Conservation (phyloP, 768 basidiomycete genomes). For the Phaffia australis region DNA sequence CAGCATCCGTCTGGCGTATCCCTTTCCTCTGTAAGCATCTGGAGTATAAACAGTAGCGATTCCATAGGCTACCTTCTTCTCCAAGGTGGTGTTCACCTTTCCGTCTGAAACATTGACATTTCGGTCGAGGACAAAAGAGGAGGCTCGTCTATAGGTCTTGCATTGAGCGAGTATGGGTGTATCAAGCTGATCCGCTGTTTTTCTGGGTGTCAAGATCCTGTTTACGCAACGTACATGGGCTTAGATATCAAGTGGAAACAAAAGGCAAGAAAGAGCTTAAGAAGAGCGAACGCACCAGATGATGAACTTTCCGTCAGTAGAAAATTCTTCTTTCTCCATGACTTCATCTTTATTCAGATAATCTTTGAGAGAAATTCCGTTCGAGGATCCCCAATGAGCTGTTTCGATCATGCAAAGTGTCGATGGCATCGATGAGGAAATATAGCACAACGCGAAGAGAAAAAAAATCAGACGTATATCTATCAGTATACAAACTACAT, state of each 20-base stretch:
- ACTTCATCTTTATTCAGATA: constrained; percentile 13
- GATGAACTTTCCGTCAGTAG: not conserved
- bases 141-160: constrained; percentile 20
- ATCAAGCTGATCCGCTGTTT: not conserved
- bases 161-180: constrained; percentile 15
- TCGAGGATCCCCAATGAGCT: constrained; percentile 16
- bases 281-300: constrained; percentile 3
- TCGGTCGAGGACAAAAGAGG: not conserved
- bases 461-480: too few relatives aligned
- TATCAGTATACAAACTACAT: too few relatives aligned
- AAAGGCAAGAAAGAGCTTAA: too few relatives aligned
- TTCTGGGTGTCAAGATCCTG: constrained; percentile 17
- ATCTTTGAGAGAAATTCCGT: constrained; percentile 3
- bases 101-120: too few relatives aligned
- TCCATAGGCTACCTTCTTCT: not conserved
- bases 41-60: constrained; percentile 20
- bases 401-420: not conserved
- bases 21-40: not conserved
- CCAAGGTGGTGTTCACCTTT: not conserved
- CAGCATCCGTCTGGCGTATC: constrained; percentile 14
- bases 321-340: constrained; percentile 20
- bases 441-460: too few relatives aligned
- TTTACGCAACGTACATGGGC: not conserved
- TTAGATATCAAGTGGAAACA: too few relatives aligned
- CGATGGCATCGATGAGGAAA: not conserved